These are phyloP conservation scores for Paramarasmius palmivorus DNA, from an alignment of 1,284 basidiomycete species.

Conservation along the genomic window DNA sequence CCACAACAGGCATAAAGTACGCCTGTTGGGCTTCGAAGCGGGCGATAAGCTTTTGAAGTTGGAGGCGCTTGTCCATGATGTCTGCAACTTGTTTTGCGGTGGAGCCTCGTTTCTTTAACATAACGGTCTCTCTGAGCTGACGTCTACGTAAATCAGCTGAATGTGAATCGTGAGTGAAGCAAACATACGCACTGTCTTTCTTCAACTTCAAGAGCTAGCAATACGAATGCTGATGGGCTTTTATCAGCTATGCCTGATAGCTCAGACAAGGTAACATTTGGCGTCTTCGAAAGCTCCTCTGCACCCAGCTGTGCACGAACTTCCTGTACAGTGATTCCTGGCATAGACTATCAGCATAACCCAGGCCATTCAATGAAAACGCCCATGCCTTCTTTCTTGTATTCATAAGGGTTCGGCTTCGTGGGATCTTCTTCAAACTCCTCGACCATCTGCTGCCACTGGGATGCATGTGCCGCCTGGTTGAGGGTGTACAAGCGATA, in stretches of 20 bases:
- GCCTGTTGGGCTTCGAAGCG: too few species aligned
- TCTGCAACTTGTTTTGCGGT: too few species aligned
- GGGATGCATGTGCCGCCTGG: too few species aligned
- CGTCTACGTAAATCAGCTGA: neutral
- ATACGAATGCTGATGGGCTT: conserved; percentile 12
- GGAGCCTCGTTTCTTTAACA: too few species aligned
- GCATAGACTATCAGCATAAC: neutral
- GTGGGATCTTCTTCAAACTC: too few species aligned
- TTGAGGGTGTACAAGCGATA: too few species aligned
- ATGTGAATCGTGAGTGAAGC: neutral
- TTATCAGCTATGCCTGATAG: neutral
- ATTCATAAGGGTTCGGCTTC: neutral
- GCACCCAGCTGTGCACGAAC: conserved; percentile 14
- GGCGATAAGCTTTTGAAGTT: too few species aligned
- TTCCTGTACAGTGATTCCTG: conserved; percentile 14
- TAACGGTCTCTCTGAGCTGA: too few species aligned
- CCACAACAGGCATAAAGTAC: too few species aligned
- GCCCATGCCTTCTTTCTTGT: conserved; percentile 1
- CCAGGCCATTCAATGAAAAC: neutral
- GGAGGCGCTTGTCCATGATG: too few species aligned
- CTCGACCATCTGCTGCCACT: too few species aligned
- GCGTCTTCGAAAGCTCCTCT: conserved; percentile 12
- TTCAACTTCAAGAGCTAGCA: conserved; percentile 17
- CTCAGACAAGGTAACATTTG: neutral
- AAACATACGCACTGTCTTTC: conserved; percentile 18